phyloP scores from a whole-genome alignment of 1,139 yeast genomes.

The Torulaspora globosa region DNA sequence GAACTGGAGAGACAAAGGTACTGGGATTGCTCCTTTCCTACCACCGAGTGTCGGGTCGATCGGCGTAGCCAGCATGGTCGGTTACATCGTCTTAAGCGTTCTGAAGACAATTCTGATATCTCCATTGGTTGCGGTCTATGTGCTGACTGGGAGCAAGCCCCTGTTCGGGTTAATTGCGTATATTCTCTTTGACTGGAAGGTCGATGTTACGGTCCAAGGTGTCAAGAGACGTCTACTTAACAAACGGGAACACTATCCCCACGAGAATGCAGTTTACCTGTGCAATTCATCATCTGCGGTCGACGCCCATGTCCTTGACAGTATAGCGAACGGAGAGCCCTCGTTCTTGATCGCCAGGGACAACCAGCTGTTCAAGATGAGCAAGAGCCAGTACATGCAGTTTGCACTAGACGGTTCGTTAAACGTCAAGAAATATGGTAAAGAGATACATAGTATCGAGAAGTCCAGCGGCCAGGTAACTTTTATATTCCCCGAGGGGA shows the following conservation, averaged over 20 bases:
- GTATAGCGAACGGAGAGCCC: conserved; percentile 38
- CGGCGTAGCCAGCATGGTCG: conserved; percentile 19
- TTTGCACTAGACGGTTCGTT: conserved; percentile 32
- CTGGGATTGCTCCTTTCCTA: conserved; percentile 77
- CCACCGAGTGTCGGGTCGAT: conserved; percentile 40
- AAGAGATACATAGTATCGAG: conserved; percentile 12
- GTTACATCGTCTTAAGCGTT: conserved; percentile 22
- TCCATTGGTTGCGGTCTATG: conserved; percentile 18
- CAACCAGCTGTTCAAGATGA: conserved; percentile 41
- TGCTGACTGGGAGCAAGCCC: conserved; percentile 15
- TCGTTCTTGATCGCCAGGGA: conserved; percentile 46
- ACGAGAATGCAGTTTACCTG: conserved; percentile 43
- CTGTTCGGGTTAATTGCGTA: conserved; percentile 22
- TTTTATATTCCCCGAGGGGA: conserved; percentile 60
- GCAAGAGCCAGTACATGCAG: conserved; percentile 41
- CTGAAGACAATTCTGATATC: conserved; percentile 15
- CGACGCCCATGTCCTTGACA: conserved; percentile 44
- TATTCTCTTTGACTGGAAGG: conserved; percentile 31
- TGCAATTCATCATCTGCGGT: conserved; percentile 56
- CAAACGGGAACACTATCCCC: conserved; percentile 42
- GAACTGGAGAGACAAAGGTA: conserved; percentile 70
- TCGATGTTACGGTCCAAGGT: conserved; percentile 48
- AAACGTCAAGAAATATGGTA: conserved; percentile 19
- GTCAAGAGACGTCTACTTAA: conserved; percentile 44
- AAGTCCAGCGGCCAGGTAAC: conserved; percentile 39